Evolutionary conservation across 2,329 filamentous ascomycete genomes (phyloP), one percentile per base, ranked within the genome.

Genomic region (Grosmannia huntii): DNA sequence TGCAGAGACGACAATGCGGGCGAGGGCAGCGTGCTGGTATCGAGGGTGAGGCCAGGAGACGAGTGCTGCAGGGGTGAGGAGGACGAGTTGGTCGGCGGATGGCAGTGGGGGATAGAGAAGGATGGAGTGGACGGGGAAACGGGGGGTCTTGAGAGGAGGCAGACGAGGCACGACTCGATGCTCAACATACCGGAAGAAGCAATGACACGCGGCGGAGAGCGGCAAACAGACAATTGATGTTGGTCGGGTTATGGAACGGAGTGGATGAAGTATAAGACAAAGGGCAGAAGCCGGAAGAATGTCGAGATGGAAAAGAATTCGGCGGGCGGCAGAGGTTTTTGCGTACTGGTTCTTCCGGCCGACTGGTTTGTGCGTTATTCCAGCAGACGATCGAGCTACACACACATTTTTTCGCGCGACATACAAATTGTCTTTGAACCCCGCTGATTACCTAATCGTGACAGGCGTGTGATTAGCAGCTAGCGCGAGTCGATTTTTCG

Each of bases 301-400:
- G 21, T 36, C 46, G 31, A 51, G 31, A 41, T n/a, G 38, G 55
- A 52, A 49, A 48, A 44, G 19, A 58, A 58, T 48, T 54, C 56
- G 56, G 50, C 36, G 38, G 33, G 21, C 50, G 33, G 28, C 46
- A 52, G 38, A 53, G 51, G 56, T 54, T 58, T 57, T 58, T 58
- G 51, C 56, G 56, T 28, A 31, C 11, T 49, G 51, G 56, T 58
- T 58, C 25, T 55, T 55, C 57, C 57, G 57, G 23, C 21, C 27
- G 51, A 48, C 57, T 58, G 23, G 50, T 55, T 55, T 55, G 51
- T 58, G 56, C 51, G 51, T 54, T 44, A 41, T 16, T 48, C 23
- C 27, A 44, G 46, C 36, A 14, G 49, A 12, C 21, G 48, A 19
- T 21, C 31, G 49, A 57, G 38, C 33, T 23, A 27, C 52, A 41